Percentiles rank a stretch among this genome's conserved stretches.
Evolutionary conservation across 2,329 filamentous ascomycete genomes (phyloP).

Genomic region (Exophiala viscosa): DNA sequence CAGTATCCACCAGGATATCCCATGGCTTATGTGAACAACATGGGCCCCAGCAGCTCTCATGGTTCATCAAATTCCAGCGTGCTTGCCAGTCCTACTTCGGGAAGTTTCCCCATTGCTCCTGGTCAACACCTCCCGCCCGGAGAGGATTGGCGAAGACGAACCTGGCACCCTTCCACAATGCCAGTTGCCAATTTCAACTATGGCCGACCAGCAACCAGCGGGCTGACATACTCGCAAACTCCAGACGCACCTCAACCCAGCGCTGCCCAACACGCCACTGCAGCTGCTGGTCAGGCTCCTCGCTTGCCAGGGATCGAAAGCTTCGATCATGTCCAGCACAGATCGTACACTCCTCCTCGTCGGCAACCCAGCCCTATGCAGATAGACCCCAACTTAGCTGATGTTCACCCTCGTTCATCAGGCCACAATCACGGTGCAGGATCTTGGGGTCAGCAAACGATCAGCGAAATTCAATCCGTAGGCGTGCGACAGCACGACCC

Average conservation of each 20-base stretch:
- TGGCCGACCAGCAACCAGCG: slow-evolving; percentile 64
- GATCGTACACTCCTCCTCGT: slow-evolving; percentile 53
- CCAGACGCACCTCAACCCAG: slow-evolving; percentile 60
- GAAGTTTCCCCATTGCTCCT: slow-evolving; percentile 55
- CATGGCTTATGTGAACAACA: slow-evolving; percentile 40
- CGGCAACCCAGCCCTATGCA: slow-evolving; percentile 73
- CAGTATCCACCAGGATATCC: slow-evolving; percentile 22
- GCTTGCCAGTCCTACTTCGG: slow-evolving; percentile 64
- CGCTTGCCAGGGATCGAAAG: slow-evolving; percentile 88
- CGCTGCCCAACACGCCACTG: slow-evolving; percentile 48
- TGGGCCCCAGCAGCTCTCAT: slow-evolving; percentile 55
- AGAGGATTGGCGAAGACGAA: slow-evolving; percentile 75
- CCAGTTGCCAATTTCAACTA: slow-evolving; percentile 56
- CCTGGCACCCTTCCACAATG: slow-evolving; percentile 76
- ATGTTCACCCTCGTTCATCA: slow-evolving; percentile 32
- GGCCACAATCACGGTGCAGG: slow-evolving; percentile 38
- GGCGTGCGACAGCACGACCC: slow-evolving; percentile 7
- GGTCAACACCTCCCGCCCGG: slow-evolving; percentile 50
- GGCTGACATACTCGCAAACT: slow-evolving; percentile 70
- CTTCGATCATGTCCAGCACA: slow-evolving; percentile 71
- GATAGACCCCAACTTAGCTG: slow-evolving; percentile 56
- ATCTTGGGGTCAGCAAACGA: slow-evolving; percentile 44
- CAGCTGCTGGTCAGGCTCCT: slow-evolving; percentile 55
- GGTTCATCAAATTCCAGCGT: slow-evolving; percentile 57
- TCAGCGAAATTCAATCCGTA: slow-evolving; percentile 38